phyloP scores from a whole-genome alignment of 345 rosid species.

The Aquilaria sinensis region DNA sequence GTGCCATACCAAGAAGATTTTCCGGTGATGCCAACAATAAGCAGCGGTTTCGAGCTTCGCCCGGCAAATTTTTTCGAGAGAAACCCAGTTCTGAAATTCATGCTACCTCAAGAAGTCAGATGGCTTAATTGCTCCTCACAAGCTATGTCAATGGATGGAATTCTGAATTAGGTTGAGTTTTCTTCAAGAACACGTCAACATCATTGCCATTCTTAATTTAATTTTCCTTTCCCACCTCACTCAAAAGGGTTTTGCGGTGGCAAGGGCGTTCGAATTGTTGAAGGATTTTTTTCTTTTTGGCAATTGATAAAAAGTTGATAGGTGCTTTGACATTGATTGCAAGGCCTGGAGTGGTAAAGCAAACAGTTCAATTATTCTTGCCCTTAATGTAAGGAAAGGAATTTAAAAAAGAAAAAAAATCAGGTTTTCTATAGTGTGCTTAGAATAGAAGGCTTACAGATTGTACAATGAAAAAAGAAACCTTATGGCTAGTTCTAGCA shows the following conservation, averaged over 20 bases:
- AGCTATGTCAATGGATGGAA: background rate
- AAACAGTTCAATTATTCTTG: constrained; percentile 14
- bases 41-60: constrained; percentile 41
- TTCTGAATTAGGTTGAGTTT: background rate
- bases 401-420: background rate
- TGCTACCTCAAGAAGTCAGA: constrained; percentile 8
- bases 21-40: constrained; percentile 48
- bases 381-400: constrained; percentile 23
- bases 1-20: constrained; percentile 55
- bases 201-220: no score
- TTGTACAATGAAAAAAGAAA: constrained; percentile 1
- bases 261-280: no score
- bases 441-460: constrained; percentile 9
- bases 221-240: no score
- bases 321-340: no score
- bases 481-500: background rate
- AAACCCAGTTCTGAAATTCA: constrained; percentile 45
- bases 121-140: constrained; percentile 8
- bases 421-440: background rate
- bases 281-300: no score
- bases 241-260: no score
- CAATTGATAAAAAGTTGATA: no score
- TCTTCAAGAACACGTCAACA: no score
- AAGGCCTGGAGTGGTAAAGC: no score
- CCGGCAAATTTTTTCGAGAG: constrained; percentile 50